These are phyloP conservation scores for Scopulariopsis brevicaulis DNA, from an alignment of 2,329 filamentous ascomycete species.

Conservation along the genomic window DNA sequence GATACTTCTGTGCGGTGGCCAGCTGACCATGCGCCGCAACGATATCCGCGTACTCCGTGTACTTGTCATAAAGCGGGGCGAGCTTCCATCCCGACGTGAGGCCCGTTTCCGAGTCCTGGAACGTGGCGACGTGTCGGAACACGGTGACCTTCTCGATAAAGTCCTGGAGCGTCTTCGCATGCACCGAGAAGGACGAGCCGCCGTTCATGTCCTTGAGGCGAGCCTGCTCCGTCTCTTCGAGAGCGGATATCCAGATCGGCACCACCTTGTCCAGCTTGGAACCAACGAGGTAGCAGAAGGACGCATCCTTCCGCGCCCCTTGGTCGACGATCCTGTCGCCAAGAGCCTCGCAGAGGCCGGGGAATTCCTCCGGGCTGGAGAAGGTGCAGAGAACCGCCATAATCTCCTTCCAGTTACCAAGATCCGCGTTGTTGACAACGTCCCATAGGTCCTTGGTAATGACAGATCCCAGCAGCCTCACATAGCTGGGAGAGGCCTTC, in stretches of 20 bases:
- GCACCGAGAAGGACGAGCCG: conserved; percentile 82
- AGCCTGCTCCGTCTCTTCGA: conserved; percentile 72
- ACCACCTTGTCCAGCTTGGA: conserved; percentile 98
- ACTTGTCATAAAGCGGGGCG: conserved; percentile 79
- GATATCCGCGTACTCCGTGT: conserved; percentile 93
- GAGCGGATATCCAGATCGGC: conserved; percentile 82
- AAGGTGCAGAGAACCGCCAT: conserved; percentile 96
- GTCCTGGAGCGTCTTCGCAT: conserved; percentile 76
- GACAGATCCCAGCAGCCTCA: conserved; percentile 81
- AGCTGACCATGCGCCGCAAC: conserved; percentile 83
- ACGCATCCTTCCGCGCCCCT: conserved; percentile 76
- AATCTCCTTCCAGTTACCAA: conserved; percentile 91
- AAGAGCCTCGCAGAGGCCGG: conserved; percentile 87
- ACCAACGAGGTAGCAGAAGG: conserved; percentile 91
- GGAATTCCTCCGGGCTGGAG: conserved; percentile 81
- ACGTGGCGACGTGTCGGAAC: conserved; percentile 89
- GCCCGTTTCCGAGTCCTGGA: conserved; percentile 64
- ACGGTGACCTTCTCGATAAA: conserved; percentile 98
- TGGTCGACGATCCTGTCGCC: conserved; percentile 80
- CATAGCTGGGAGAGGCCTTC: conserved; percentile 75
- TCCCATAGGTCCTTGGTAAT: conserved; percentile 98
- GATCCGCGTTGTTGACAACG: conserved; percentile 88
- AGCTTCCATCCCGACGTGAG: conserved; percentile 81
- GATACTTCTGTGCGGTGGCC: conserved; percentile 77
- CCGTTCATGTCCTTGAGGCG: conserved; percentile 56